phyloP scores from a whole-genome alignment of 2,329 filamentous ascomycete species.

The Botrytis sinoallii region DNA sequence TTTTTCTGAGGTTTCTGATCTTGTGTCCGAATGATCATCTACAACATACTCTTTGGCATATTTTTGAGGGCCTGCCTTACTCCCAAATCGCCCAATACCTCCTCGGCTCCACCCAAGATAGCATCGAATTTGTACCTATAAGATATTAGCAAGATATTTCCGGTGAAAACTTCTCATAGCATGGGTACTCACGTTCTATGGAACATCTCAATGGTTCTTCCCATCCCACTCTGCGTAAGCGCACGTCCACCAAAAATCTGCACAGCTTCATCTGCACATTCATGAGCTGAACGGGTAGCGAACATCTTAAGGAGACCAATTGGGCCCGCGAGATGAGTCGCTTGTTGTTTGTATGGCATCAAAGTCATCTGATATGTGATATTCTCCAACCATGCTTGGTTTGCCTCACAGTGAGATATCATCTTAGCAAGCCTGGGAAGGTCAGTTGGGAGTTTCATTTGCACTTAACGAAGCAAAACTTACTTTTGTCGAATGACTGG shows the following conservation, averaged over 20 bases:
- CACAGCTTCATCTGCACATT: conserved; percentile 78
- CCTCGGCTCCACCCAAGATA: conserved; percentile 76
- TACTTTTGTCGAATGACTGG: conserved; percentile 80
- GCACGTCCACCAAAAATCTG: conserved; percentile 85
- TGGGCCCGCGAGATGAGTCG: conserved; percentile 71
- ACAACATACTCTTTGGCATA: conserved; percentile 83
- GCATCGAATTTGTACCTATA: conserved; percentile 64
- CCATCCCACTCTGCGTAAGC: conserved; percentile 80
- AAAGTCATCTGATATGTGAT: conserved; percentile 87
- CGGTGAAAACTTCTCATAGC: conserved; percentile 38
- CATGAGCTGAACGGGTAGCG: conserved; percentile 72
- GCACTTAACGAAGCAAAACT: conserved; percentile 29
- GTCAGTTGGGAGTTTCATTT: conserved; percentile 17
- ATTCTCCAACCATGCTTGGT: conserved; percentile 80
- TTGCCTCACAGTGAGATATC: conserved; percentile 78
- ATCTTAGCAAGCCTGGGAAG: conserved; percentile 69
- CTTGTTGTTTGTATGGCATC: conserved; percentile 76
- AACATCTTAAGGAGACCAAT: conserved; percentile 81
- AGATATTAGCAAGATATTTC: not conserved
- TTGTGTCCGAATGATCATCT: conserved; percentile 30
- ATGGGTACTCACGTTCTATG: conserved; percentile 53
- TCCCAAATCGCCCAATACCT: conserved; percentile 76
- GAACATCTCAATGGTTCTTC: conserved; percentile 78
- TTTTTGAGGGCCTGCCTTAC: conserved; percentile 80
- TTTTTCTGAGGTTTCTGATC: no score